phyloP scores from a whole-genome alignment of 768 basidiomycete species.

The Lactifluus subvellereus region DNA sequence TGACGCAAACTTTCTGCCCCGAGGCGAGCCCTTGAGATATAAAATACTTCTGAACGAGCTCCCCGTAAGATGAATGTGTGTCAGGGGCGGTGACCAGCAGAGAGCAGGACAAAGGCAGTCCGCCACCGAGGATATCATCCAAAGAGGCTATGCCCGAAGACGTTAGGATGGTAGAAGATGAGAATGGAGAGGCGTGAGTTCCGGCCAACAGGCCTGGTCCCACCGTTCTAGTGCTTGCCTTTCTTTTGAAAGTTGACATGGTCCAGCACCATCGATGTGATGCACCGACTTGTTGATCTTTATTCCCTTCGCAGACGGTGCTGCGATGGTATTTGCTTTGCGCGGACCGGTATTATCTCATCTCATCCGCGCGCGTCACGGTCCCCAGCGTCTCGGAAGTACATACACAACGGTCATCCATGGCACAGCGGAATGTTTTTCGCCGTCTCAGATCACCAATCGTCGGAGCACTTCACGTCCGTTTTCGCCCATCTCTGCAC shows the following conservation, averaged over 20 bases:
- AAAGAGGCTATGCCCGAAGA: slow-evolving; percentile 91
- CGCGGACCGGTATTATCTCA: too few relatives aligned
- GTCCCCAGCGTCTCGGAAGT: too few relatives aligned
- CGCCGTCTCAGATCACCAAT: slow-evolving; percentile 14
- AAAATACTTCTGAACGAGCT: slow-evolving; percentile 83
- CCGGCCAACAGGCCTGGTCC: slow-evolving; percentile 38
- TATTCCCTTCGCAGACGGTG: too few relatives aligned
- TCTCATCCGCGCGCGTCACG: too few relatives aligned
- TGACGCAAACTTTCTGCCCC: slow-evolving; percentile 62
- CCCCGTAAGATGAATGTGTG: slow-evolving; percentile 76
- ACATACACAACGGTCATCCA: neutral
- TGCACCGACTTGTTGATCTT: too few relatives aligned
- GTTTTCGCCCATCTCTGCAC: neutral
- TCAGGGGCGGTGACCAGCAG: slow-evolving; percentile 79
- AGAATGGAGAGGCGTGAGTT: slow-evolving; percentile 53
- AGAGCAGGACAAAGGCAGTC: slow-evolving; percentile 75
- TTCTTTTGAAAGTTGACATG: slow-evolving; percentile 84
- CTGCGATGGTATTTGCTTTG: too few relatives aligned
- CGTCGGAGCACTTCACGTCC: slow-evolving; percentile 18
- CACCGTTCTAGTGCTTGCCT: slow-evolving; percentile 41
- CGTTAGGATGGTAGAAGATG: slow-evolving; percentile 49
- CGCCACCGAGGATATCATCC: slow-evolving; percentile 93
- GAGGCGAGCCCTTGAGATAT: slow-evolving; percentile 78
- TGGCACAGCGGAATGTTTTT: slow-evolving; percentile 5
- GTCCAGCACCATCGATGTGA: neutral